These are phyloP conservation scores for Lactifluus pinguis DNA, from an alignment of 768 basidiomycete species.

Conservation along the genomic window DNA sequence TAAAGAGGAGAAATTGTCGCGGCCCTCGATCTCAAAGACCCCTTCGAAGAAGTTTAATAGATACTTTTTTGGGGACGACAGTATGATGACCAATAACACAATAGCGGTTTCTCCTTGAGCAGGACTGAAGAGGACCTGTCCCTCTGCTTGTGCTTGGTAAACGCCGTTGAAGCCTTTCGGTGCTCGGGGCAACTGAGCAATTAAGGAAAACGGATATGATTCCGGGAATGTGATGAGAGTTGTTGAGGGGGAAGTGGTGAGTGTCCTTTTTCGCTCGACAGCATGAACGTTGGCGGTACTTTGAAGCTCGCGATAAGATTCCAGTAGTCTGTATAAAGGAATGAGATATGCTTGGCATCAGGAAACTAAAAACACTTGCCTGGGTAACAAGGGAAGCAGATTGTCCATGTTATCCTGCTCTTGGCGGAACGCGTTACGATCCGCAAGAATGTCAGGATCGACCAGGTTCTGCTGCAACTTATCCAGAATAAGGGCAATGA, in stretches of 20 bases:
- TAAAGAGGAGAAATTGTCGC: conserved; percentile 61
- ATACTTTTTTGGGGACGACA: conserved; percentile 70
- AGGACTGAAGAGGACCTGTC: conserved; percentile 53
- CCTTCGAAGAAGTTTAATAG: conserved; percentile 72
- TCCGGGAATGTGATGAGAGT: conserved; percentile 85
- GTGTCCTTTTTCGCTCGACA: conserved; percentile 58
- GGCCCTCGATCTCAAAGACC: conserved; percentile 82
- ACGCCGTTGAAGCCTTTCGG: conserved; percentile 35
- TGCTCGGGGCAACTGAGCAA: conserved; percentile 54
- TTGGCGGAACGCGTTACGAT: conserved; percentile 53
- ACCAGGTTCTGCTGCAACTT: conserved; percentile 77
- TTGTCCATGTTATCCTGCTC: conserved; percentile 93
- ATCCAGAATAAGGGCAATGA: conserved; percentile 84
- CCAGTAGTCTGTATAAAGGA: conserved; percentile 50
- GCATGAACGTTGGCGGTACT: conserved; percentile 54
- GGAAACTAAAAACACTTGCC: conserved; percentile 36
- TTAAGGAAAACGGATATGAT: conserved; percentile 84
- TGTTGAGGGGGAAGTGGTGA: conserved; percentile 44
- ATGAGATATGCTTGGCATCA: not conserved
- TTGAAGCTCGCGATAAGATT: conserved; percentile 81
- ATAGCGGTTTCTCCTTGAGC: conserved; percentile 79
- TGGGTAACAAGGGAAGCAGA: conserved; percentile 72
- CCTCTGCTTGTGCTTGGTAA: conserved; percentile 32
- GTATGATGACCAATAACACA: conserved; percentile 72
- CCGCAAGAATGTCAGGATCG: conserved; percentile 49